A percentile compares a stretch with the other conserved stretches of the same genome.
Conservation (phyloP, 2,329 filamentous ascomycete species). For the Ceratocystis diversiconidia region DNA sequence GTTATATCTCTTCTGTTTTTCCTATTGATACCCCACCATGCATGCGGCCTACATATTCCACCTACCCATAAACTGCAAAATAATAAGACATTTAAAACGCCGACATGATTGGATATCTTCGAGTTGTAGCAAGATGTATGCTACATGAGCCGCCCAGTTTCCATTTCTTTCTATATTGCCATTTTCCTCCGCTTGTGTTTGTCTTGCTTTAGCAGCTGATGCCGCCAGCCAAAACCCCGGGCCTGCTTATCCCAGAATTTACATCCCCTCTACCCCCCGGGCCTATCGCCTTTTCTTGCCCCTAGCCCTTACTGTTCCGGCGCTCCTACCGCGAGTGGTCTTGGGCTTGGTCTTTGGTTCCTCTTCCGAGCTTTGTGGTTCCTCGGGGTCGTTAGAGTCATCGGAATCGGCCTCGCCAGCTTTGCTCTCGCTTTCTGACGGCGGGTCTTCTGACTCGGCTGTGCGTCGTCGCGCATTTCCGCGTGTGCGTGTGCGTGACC, state of each 20-base stretch:
- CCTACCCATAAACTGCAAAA: background rate
- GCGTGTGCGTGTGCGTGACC: conserved; percentile 25
- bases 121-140: background rate
- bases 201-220: no score
- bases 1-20: background rate
- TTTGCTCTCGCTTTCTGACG: conserved; percentile 27
- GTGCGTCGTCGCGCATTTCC: background rate
- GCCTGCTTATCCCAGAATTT: conserved; percentile 12
- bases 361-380: conserved; percentile 27
- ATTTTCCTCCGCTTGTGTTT: background rate
- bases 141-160: background rate
- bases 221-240: background rate
- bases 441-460: background rate
- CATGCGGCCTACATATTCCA: background rate
- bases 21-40: background rate
- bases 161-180: background rate
- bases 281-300: conserved; percentile 24
- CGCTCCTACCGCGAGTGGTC: conserved; percentile 26
- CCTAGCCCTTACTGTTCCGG: conserved; percentile 26
- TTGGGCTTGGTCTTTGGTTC: conserved; percentile 29
- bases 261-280: conserved; percentile 16
- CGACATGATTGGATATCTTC: background rate
- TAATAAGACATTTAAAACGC: background rate
- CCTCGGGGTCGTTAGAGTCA: conserved; percentile 23
- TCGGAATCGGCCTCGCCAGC: conserved; percentile 23